These are phyloP conservation scores for Histomonas meleagridis DNA, from an alignment of 208 protist species.

Conservation along the genomic window DNA sequence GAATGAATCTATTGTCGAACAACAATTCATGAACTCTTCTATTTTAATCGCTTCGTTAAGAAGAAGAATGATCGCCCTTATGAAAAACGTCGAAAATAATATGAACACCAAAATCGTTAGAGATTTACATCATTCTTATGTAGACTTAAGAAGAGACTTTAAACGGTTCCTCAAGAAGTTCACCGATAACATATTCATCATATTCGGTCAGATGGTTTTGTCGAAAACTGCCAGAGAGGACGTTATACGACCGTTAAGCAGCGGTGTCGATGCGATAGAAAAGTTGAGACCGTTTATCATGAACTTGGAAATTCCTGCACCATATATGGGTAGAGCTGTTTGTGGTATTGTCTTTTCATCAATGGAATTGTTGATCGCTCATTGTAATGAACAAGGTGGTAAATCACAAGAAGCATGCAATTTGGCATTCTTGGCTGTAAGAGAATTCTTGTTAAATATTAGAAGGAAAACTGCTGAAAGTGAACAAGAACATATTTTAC, in stretches of 20 bases:
- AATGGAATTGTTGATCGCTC: neutral
- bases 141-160: slow-evolving; percentile 13
- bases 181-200: neutral
- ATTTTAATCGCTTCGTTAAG: neutral
- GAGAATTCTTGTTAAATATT: slow-evolving; percentile 30
- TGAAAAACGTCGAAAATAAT: neutral
- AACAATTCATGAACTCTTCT: neutral
- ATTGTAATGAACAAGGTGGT: neutral
- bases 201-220: neutral
- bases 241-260: neutral
- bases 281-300: neutral
- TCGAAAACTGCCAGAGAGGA: neutral
- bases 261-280: neutral
- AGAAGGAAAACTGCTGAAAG: slow-evolving; percentile 24
- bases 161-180: neutral
- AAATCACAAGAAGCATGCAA: neutral
- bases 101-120: neutral
- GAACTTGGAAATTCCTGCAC: neutral
- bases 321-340: neutral
- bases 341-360: slow-evolving; percentile 15
- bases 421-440: neutral
- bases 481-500: neutral
- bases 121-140: neutral
- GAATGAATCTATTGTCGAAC: neutral
- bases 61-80: neutral